phyloP scores from a whole-genome alignment of 2,329 filamentous ascomycete genomes.

The Fusarium albidum region DNA sequence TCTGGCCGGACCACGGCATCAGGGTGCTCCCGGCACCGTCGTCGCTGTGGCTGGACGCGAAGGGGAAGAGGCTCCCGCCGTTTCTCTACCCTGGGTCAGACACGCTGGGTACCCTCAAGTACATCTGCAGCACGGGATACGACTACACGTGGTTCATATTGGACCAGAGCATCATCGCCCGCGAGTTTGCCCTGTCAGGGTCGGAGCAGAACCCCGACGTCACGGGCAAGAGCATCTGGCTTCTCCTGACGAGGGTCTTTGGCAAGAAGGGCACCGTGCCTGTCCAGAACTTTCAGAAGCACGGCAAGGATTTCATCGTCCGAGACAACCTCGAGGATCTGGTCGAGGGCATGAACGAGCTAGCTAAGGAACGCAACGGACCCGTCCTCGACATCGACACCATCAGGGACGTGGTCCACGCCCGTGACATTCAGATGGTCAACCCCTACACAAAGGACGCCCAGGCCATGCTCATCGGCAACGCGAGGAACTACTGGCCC shows the following conservation, averaged over 20 bases:
- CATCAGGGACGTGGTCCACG: constrained; percentile 57
- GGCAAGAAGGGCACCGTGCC: constrained; percentile 60
- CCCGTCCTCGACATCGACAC: constrained; percentile 55
- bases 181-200: constrained; percentile 68
- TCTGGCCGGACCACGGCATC: constrained; percentile 69
- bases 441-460: constrained; percentile 68
- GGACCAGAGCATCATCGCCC: constrained; percentile 65
- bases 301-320: constrained; percentile 68
- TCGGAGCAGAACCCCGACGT: constrained; percentile 71
- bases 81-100: constrained; percentile 66
- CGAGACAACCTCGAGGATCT: constrained; percentile 63
- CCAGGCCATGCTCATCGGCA: constrained; percentile 68
- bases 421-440: constrained; percentile 63
- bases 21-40: constrained; percentile 68
- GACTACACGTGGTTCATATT: constrained; percentile 72
- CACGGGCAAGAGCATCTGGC: constrained; percentile 64
- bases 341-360: constrained; percentile 66
- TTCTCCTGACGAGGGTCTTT: constrained; percentile 60
- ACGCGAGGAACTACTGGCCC: constrained; percentile 63
- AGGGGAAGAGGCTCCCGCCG: constrained; percentile 64
- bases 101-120: constrained; percentile 64
- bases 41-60: constrained; percentile 69
- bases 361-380: constrained; percentile 56
- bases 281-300: constrained; percentile 66
- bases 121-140: constrained; percentile 68